Evolutionary conservation across 176 grass and related monocot species (phyloP).

Genomic region (Phoenix roebelenii): DNA sequence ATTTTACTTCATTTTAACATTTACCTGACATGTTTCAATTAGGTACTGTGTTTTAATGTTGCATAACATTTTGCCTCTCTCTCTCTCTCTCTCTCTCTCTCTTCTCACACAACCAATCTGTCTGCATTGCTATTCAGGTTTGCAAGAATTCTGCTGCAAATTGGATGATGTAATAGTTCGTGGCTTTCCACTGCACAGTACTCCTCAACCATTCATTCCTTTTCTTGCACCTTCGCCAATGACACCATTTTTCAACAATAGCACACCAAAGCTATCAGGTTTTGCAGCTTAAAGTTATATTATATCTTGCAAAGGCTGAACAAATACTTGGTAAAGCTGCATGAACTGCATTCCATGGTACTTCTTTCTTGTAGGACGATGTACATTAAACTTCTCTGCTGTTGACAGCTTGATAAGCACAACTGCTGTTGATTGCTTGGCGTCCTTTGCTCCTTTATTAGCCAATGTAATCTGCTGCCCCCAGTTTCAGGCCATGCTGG

Average conservation of each 20-base stretch:
- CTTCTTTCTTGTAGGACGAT: constrained; percentile 38
- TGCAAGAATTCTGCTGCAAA: constrained; percentile 23
- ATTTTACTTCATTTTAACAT: too few relatives aligned
- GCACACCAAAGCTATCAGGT: constrained; percentile 86
- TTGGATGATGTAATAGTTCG: constrained; percentile 28
- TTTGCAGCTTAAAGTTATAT: not conserved
- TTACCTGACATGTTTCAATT: too few relatives aligned
- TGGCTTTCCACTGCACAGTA: constrained; percentile 19
- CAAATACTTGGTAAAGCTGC: not conserved
- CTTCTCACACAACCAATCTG: too few relatives aligned
- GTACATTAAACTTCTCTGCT: constrained; percentile 66
- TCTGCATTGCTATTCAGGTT: constrained; percentile 32
- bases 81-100: too few relatives aligned
- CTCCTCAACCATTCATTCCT: constrained; percentile 69
- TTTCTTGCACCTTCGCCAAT: constrained; percentile 60
- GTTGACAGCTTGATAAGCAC: constrained; percentile 55
- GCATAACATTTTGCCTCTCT: too few relatives aligned
- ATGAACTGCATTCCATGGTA: not conserved
- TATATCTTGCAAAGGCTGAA: not conserved
- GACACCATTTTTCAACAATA: constrained; percentile 76
- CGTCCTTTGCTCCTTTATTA: constrained; percentile 68
- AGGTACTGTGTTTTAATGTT: too few relatives aligned
- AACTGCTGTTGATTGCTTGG: constrained; percentile 75
- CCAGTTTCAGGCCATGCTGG: constrained; percentile 73
- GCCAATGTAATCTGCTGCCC: constrained; percentile 98